Percentiles rank a stretch among this genome's conserved stretches.
Evolutionary conservation across 1,284 basidiomycete genomes (phyloP).

Genomic region (Peniophora sp.): DNA sequence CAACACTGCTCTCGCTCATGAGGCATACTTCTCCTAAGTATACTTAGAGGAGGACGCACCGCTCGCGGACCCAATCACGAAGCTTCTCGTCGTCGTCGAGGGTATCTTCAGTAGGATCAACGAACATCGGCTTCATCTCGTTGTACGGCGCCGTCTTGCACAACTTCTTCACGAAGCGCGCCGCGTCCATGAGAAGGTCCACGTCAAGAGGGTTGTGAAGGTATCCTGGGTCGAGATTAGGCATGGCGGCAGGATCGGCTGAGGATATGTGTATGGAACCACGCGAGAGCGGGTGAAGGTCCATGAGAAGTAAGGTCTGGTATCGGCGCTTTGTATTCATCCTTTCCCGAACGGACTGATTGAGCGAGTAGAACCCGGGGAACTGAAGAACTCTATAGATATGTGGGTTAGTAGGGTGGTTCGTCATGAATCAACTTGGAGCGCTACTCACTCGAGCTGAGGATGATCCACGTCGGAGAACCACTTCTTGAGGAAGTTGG

Average conservation of each 20-base stretch:
- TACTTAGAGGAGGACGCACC: too few relatives aligned
- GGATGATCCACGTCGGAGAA: background rate
- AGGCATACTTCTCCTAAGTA: too few relatives aligned
- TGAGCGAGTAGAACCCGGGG: background rate
- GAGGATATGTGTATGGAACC: constrained; percentile 13
- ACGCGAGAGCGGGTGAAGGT: constrained; percentile 13
- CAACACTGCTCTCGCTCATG: background rate
- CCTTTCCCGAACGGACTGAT: background rate
- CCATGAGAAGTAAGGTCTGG: constrained; percentile 9
- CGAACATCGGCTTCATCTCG: background rate
- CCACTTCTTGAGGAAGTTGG: constrained; percentile 1
- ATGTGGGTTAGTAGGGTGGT: too few relatives aligned
- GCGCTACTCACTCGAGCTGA: constrained; percentile 6
- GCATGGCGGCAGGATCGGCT: constrained; percentile 9
- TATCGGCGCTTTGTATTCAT: constrained; percentile 4
- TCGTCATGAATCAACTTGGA: too few relatives aligned
- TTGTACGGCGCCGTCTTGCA: constrained; percentile 3
- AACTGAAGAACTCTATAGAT: background rate
- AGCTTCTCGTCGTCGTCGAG: constrained; percentile 3
- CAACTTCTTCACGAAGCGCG: constrained; percentile 8
- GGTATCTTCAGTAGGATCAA: background rate
- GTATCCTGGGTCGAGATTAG: constrained; percentile 12
- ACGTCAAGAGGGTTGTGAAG: constrained; percentile 9
- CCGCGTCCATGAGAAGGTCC: constrained; percentile 9
- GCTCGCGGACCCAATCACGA: constrained; percentile 2